These are phyloP conservation scores for Pugionium dolabratum DNA, from an alignment of 345 rosid genomes.

Conservation along the genomic window DNA sequence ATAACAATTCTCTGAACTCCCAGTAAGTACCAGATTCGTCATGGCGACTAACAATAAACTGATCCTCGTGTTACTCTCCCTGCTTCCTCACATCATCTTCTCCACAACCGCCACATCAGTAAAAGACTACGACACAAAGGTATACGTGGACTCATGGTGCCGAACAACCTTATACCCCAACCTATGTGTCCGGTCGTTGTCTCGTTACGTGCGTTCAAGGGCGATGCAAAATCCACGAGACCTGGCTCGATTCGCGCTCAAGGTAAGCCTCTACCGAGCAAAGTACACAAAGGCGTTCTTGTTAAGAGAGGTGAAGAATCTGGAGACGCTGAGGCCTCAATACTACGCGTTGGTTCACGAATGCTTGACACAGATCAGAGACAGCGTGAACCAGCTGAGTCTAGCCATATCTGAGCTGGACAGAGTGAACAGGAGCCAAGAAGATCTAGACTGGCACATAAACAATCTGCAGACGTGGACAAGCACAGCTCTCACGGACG, in stretches of 20 bases:
- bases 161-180: conserved; percentile 52
- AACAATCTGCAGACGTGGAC: conserved; percentile 75
- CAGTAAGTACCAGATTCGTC: neutral
- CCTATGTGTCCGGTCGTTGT: conserved; percentile 57
- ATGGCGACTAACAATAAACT: conserved; percentile 33
- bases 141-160: conserved; percentile 58
- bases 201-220: conserved; percentile 46
- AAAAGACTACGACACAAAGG: conserved; percentile 28
- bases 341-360: conserved; percentile 57
- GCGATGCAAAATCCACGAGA: conserved; percentile 52
- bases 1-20: neutral
- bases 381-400: conserved; percentile 57
- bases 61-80: conserved; percentile 28
- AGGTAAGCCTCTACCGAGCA: conserved; percentile 65
- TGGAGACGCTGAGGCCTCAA: conserved; percentile 41
- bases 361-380: conserved; percentile 59
- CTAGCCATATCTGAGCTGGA: conserved; percentile 63
- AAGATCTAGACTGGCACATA: conserved; percentile 51
- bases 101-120: conserved; percentile 25
- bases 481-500: conserved; percentile 72
- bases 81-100: conserved; percentile 27
- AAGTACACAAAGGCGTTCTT: conserved; percentile 52
- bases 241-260: conserved; percentile 60
- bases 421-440: conserved; percentile 36
- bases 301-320: conserved; percentile 46